Base-by-base conservation (phyloP, 2,329 filamentous ascomycete species). In the Talaromyces sp. region DNA sequence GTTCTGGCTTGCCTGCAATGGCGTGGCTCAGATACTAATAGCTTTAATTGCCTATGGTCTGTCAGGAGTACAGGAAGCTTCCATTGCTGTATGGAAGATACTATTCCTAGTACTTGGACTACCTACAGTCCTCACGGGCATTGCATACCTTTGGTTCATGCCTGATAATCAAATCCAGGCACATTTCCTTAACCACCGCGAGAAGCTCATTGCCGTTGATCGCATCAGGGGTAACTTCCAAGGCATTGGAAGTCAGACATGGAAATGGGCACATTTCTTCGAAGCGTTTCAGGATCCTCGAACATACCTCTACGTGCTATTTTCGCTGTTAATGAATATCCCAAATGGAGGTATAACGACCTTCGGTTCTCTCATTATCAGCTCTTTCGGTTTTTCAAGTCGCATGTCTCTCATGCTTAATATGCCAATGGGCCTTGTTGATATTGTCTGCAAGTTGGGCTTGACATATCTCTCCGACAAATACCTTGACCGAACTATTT, bases 261-360 rank as follows among this genome's bases (percentile, higher is more conserved):
- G 43, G 40, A 60, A 60, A 37, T 45, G 45, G 50, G 16, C 47
- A 2, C 55, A 60, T 14, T 58, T 60, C 14, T 37, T 35, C 1
- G 57, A 60, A 46, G 57, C 57, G 20, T 46, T 60, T 14, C 27
- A n/a, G 1, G 57, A 60, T 5, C 52, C 55, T 2, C 41, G 52
- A 8, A 58, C 59, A 19, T 52, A 50, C 20, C 43, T 56, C 5
- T 58, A 49, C 29, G 47, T 50, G 4, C 24, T 47, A 11, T 55
- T 55, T 37, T 52, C 54, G 19, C 40, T 49, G 2, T 19, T 54
- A 19, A 52, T 54, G 39, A 62, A 61, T 16, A 57, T 62, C 4
- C 57, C 57, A 8, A 59, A 58, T 19, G 55, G 55, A 1, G 41
- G 49, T 11, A 56, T 59, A n/a, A 62, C 60, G n/a, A 59, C 55